These are phyloP conservation scores for Boletus rex-veris DNA, from an alignment of 768 basidiomycete species.

Conservation along the genomic window DNA sequence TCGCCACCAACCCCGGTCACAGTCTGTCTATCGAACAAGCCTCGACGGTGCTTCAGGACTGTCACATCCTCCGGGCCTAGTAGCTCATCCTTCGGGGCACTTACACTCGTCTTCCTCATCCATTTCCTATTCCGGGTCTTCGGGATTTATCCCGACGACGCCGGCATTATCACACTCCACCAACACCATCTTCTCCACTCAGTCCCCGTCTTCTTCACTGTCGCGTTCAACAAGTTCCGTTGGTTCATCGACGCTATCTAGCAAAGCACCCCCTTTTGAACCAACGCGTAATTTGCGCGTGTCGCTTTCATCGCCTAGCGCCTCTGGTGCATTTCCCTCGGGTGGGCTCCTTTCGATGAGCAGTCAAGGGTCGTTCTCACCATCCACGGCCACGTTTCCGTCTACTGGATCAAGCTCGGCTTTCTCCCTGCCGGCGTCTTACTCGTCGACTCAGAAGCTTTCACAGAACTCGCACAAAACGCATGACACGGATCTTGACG, in stretches of 20 bases:
- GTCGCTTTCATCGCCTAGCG: conserved; percentile 20
- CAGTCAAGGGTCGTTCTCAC: conserved; percentile 16
- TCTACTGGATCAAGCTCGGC: conserved; percentile 8
- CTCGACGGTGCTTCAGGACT: conserved; percentile 13
- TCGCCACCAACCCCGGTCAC: conserved; percentile 28
- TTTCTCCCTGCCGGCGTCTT: conserved; percentile 11
- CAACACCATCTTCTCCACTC: conserved; percentile 16
- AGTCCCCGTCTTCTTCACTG: conserved; percentile 22
- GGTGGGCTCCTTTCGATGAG: conserved; percentile 9
- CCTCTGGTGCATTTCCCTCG: conserved; percentile 15
- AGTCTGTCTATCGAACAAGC: conserved; percentile 21
- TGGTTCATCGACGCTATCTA: conserved; percentile 44
- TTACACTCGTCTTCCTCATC: conserved; percentile 16
- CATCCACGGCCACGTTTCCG: conserved; percentile 14
- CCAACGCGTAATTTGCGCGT: conserved; percentile 34
- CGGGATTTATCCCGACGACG: conserved; percentile 11
- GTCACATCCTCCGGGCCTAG: conserved; percentile 16
- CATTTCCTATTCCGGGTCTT: conserved; percentile 14
- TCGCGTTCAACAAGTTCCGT: conserved; percentile 29
- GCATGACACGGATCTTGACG: conserved; percentile 6
- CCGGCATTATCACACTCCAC: conserved; percentile 14
- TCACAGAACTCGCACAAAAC: conserved; percentile 4
- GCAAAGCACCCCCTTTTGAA: conserved; percentile 54
- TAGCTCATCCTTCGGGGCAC: conserved; percentile 9
- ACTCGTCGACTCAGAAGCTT: conserved; percentile 16